These are phyloP conservation scores for Psidium guajava DNA, from an alignment of 345 rosid species.

Conservation along the genomic window DNA sequence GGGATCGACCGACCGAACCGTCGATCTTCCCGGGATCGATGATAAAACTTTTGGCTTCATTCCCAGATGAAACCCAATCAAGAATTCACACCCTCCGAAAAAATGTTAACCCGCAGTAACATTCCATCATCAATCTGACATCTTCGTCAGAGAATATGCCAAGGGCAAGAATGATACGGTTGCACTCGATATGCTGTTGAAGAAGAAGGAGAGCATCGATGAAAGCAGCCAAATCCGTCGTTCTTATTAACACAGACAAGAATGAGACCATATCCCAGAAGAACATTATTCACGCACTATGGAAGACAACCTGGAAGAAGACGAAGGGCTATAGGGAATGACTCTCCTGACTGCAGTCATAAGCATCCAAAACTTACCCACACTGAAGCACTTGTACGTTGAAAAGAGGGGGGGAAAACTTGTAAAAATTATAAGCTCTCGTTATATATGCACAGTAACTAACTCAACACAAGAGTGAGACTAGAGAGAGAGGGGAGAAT, in stretches of 20 bases:
- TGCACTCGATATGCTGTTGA: not conserved
- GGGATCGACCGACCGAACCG: not conserved
- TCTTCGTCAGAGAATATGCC: not conserved
- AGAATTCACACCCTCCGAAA: not conserved
- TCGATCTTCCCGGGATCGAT: not conserved
- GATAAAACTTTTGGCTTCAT: not conserved
- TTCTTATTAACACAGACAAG: not conserved
- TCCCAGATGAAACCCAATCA: not conserved
- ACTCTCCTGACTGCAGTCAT: not conserved
- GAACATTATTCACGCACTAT: not conserved
- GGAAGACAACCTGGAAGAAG: not conserved
- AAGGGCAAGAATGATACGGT: not conserved
- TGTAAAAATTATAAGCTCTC: not conserved
- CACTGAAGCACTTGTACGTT: not conserved
- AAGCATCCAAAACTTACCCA: conserved; percentile 2
- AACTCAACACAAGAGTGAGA: conserved; percentile 10
- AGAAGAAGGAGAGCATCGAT: not conserved
- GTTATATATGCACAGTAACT: conserved; percentile 31
- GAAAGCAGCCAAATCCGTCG: not conserved
- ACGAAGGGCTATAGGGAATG: not conserved
- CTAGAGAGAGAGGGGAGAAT: conserved; percentile 16
- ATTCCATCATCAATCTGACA: not conserved
- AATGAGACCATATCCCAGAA: not conserved
- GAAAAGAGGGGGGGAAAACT: not conserved
- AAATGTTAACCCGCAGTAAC: not conserved